These are phyloP conservation scores for Delonix regia DNA, from an alignment of 306 rosid genomes.

Conservation along the genomic window DNA sequence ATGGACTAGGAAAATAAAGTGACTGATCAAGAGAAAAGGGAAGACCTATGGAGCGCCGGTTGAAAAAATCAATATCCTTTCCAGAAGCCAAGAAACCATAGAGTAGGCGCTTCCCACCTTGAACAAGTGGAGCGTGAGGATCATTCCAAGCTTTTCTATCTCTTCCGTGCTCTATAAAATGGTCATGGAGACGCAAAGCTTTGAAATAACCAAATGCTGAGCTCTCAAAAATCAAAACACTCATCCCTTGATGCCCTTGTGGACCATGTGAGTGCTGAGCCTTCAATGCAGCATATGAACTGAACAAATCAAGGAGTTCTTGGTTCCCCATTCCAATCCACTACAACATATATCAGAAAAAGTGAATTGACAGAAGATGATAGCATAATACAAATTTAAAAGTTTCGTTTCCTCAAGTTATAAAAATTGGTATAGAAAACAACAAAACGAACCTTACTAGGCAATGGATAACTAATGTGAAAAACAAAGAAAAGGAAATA, in stretches of 20 bases:
- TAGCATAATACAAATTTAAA: not conserved
- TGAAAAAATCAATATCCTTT: slow-evolving; percentile 46
- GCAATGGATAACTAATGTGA: not conserved
- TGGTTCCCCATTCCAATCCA: slow-evolving; percentile 57
- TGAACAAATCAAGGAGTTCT: slow-evolving; percentile 52
- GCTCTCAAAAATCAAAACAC: slow-evolving; percentile 43
- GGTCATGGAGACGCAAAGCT: slow-evolving; percentile 43
- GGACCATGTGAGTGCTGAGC: slow-evolving; percentile 56
- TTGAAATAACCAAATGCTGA: slow-evolving; percentile 49
- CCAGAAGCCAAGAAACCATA: slow-evolving; percentile 47
- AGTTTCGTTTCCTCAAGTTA: not conserved
- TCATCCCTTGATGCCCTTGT: slow-evolving; percentile 51
- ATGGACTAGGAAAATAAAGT: not conserved
- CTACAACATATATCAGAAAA: slow-evolving; percentile 35
- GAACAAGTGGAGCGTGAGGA: slow-evolving; percentile 29
- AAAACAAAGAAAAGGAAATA: not conserved
- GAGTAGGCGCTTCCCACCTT: slow-evolving; percentile 47
- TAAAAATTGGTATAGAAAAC: not conserved
- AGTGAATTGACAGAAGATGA: not conserved
- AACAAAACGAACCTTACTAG: not conserved
- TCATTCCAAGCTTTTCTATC: slow-evolving; percentile 45
- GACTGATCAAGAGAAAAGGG: not conserved
- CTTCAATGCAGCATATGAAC: slow-evolving; percentile 40
- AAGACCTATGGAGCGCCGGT: slow-evolving; percentile 37
- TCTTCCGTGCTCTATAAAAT: slow-evolving; percentile 47